Evolutionary conservation across 768 basidiomycete genomes (phyloP), one percentile per base, ranked within the genome.

Genomic region (Ephemerocybe angulata): DNA sequence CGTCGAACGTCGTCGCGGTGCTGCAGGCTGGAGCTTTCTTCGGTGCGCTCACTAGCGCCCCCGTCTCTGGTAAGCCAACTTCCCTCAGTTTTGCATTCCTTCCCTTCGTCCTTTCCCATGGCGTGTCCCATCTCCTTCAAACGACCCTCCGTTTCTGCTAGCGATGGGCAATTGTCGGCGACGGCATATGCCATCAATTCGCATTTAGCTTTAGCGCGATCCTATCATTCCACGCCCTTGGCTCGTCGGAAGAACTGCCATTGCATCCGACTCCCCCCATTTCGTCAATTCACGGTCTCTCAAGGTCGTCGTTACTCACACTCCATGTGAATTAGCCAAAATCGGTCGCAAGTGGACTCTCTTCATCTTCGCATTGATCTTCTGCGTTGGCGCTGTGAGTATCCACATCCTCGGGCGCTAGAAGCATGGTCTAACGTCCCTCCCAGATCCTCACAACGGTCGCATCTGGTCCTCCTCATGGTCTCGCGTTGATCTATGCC

Each of bases 21-120:
- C 77, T 94, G 10, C 92, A 93, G 65, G 89, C 85, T 3, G 90
- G 90, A 11, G 89, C 90, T 1, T 93, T 93, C 78, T 93, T 93
- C 63, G 93, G 92, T 54, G 89, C 91, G 13, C 66, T 95, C 5
- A 79, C 80, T 10, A 86, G 84, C 59, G 86, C 87, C 1, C 86
- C 86, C 0, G 63, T 88, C 40, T 88, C 88, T 11, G 72, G 88
- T 89, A 55, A 48, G 76, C n/a, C n/a, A n/a, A n/a, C n/a, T 71
- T 8, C 40, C 46, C 46, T 42, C 55, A 8, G 30, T 24, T 17
- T 40, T 46, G 41, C 15, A 25, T 28, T 10, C 49, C 27, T 29
- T 29, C 25, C 5, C 30, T 24, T 28, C 13, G 12, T n/a, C 31
- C 35, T 33, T 54, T 31, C 24, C 21, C 44, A n/a, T 46, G 15